phyloP scores from a whole-genome alignment of 2,329 filamentous ascomycete genomes.

The Thelonectria discophora region DNA sequence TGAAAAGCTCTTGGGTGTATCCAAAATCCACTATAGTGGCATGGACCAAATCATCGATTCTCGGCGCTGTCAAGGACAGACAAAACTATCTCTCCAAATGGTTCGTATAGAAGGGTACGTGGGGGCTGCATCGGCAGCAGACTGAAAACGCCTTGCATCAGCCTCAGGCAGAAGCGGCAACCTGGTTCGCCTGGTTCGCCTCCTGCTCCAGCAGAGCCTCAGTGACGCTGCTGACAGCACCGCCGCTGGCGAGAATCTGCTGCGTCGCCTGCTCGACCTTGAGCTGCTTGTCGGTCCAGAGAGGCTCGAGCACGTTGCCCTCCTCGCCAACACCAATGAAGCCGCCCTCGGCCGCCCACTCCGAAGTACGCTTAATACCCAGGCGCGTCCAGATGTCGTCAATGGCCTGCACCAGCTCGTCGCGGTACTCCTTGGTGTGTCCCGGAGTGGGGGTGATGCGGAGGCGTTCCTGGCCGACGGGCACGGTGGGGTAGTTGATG shows the following conservation, averaged over 20 bases:
- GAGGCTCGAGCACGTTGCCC: constrained; percentile 69
- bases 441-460: constrained; percentile 96
- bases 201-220: constrained; percentile 69
- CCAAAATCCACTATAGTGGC: constrained; percentile 17
- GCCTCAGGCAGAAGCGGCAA: constrained; percentile 42
- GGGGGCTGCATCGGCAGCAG: constrained; percentile 21
- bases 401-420: constrained; percentile 84
- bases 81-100: constrained; percentile 33
- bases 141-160: background rate
- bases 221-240: constrained; percentile 55
- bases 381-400: constrained; percentile 90
- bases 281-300: constrained; percentile 93
- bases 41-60: constrained; percentile 34
- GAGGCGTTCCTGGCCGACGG: constrained; percentile 95
- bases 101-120: constrained; percentile 36
- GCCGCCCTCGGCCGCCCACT: constrained; percentile 90
- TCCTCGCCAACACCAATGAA: constrained; percentile 93
- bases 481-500: constrained; percentile 99
- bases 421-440: constrained; percentile 83
- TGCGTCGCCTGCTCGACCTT: constrained; percentile 73
- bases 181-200: constrained; percentile 45
- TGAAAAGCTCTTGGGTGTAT: too few relatives aligned
- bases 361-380: constrained; percentile 88
- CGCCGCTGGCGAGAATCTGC: constrained; percentile 63
- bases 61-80: constrained; percentile 25